phyloP scores from a whole-genome alignment of 192 early-diverging fungal genomes.

The Coemansia furcata region DNA sequence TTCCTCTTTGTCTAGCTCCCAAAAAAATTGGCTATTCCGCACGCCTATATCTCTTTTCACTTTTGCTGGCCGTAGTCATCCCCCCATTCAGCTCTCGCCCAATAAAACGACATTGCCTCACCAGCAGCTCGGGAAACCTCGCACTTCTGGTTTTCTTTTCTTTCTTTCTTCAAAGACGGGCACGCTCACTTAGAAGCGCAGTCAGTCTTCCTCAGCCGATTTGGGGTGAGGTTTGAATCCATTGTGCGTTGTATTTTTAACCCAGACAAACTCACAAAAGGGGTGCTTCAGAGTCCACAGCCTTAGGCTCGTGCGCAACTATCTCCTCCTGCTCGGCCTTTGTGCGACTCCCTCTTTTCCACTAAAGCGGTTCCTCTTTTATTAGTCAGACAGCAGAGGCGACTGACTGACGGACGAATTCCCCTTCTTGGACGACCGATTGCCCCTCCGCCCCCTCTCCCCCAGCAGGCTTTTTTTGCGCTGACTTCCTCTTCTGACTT shows the following conservation, averaged over 20 bases:
- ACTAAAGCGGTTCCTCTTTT: slow-evolving; percentile 4
- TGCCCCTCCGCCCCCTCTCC: not conserved
- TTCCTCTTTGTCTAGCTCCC: not conserved
- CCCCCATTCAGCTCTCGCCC: not conserved
- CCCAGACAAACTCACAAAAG: not conserved
- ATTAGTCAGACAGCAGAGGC: not conserved
- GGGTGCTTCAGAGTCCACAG: not conserved
- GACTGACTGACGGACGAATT: not conserved
- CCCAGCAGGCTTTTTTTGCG: slow-evolving; percentile 10
- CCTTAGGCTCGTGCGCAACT: slow-evolving; percentile 2
- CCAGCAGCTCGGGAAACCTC: not conserved
- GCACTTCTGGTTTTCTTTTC: not conserved
- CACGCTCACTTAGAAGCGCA: not conserved
- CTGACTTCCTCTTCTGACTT: slow-evolving; percentile 45
- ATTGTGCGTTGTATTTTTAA: not conserved
- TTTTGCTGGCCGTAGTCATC: not conserved
- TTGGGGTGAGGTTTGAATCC: not conserved
- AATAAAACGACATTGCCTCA: not conserved
- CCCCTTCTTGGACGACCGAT: slow-evolving; percentile 1
- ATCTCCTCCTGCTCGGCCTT: not conserved
- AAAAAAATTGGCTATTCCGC: not conserved
- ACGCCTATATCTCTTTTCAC: not conserved
- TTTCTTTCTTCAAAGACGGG: not conserved
- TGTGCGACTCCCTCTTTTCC: slow-evolving; percentile 6
- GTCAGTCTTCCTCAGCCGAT: not conserved